Base-by-base conservation (phyloP, 2,329 filamentous ascomycete genomes). In the Geoglossum cookeanum region DNA sequence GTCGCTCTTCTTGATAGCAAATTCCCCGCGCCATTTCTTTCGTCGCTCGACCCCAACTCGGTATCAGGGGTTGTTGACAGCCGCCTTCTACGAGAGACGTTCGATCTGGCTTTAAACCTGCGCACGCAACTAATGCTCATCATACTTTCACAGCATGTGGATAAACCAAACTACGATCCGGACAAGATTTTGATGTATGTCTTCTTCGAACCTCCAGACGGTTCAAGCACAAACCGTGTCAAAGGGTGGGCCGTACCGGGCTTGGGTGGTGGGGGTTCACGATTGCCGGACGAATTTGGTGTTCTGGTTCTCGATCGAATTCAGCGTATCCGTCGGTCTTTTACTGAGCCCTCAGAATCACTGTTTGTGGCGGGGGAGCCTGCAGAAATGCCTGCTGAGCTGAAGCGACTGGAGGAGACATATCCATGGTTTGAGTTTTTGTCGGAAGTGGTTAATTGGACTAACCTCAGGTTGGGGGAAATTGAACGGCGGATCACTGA, bases 111-210 rank as follows among this genome's bases (percentile, higher is more conserved):
- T 1, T 64, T 81, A 5, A 74, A 77, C 5, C 68, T 81, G 27
- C 72, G 78, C 1, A 80, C 77, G 1, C 78, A 81, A 60, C 68
- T 72, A 9, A 67, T 74, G n/a, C 74, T 80, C 45, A 60, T 69
- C n/a, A 64, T 68, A 4, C 63, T 77, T 3, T 64, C 69, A 45
- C 64, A 64, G 8, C 64, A 66, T 6, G 60, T 67, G 33, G 58
- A 66, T 32, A 62, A 66, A 4, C 59, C 61, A 1, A 61, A 61
- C 7, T 74, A 71, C 52, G 63, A 73, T 59, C 70, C 74, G 3
- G 64, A 71, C 11, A 62, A 64, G 8, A 62, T 71, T 11, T 58
- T 79, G 3, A 60, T 63, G 1, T 63, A 67, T 0, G 62, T 72
- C 0, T 79, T 80, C 56, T 70, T 27, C 29, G 60, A 62, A n/a